Conservation (phyloP, 2,329 filamentous ascomycete species). For the Hortaea sp. region DNA sequence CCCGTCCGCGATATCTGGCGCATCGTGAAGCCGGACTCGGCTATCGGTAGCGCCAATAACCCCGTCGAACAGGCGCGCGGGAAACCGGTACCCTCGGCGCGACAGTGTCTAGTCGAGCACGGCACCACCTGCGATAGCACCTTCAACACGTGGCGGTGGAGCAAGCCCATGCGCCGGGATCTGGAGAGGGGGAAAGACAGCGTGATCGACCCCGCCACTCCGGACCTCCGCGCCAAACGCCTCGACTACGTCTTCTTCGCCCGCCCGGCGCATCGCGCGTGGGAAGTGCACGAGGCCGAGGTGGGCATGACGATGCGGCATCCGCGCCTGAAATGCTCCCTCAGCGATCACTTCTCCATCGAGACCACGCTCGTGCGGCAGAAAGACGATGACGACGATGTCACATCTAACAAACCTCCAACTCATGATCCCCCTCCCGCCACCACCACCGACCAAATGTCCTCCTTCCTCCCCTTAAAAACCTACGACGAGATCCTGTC, state of each 20-base stretch:
- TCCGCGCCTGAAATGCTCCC: slow-evolving; percentile 68
- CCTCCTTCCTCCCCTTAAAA: slow-evolving; percentile 6
- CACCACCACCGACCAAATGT: not conserved
- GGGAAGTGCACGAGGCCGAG: slow-evolving; percentile 60
- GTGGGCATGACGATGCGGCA: slow-evolving; percentile 78
- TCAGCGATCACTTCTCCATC: slow-evolving; percentile 92
- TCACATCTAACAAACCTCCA: not conserved
- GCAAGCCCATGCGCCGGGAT: slow-evolving; percentile 56
- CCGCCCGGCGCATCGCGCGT: slow-evolving; percentile 30
- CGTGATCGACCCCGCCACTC: slow-evolving; percentile 52
- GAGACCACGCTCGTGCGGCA: slow-evolving; percentile 59
- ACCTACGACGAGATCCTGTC: slow-evolving; percentile 62
- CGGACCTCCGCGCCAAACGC: slow-evolving; percentile 69
- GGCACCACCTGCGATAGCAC: slow-evolving; percentile 79
- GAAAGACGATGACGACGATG: not conserved
- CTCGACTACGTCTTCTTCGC: slow-evolving; percentile 91
- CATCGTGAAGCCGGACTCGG: slow-evolving; percentile 71
- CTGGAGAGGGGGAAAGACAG: slow-evolving; percentile 57
- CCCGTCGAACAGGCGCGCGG: slow-evolving; percentile 56
- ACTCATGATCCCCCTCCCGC: not conserved
- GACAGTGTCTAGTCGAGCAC: slow-evolving; percentile 68
- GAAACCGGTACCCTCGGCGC: slow-evolving; percentile 60
- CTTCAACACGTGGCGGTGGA: slow-evolving; percentile 92
- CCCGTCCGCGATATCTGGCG: slow-evolving; percentile 79
- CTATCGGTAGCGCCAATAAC: slow-evolving; percentile 63